Evolutionary conservation across 345 rosid species (phyloP), one percentile per base, ranked within the genome.

Genomic region (Lumnitzera racemosa): DNA sequence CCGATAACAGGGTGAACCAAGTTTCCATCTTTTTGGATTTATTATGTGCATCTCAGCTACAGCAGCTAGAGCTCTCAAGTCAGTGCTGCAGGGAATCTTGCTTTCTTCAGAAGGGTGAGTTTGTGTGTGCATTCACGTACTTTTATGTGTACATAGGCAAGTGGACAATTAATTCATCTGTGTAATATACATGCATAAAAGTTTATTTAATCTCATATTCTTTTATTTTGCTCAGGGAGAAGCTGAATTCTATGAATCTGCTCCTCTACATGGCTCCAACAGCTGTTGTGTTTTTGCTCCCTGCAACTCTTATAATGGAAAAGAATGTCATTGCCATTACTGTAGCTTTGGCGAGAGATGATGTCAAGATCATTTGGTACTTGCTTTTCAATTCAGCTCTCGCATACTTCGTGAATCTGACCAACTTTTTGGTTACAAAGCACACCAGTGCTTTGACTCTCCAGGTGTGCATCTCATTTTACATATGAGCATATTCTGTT

Each of bases 181-280:
- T 1, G 36, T 29, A 29, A 20, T 36, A 36, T 36, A 36, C 43
- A 36, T 36, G 43, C 7, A 36, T 36, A 5, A 36, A 36, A 36
- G 43, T 36, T 36, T 36, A 36, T 36, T 36, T 7, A 36, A 36
- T 9, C 11, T 9, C 43, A 36, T 36, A 9, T 36, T 36, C 43
- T 9, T 36, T 36, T 36, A 11, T 24, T 41, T 63, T 49, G 69
- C 77, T 15, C 64, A 95, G 99, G 88, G 99, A 95, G 82, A 95
- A 90, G 85, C 87, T 95, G 62, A 88, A 90, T 80, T 90, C 99
- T 24, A 90, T 95, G 98, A 95, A 95, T 69, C 90, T 95, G 14
- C 94, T 95, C 46, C 82, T 95, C 5, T 95, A 95, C 81, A 95
- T 95, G 99, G 96, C 98, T 69, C 99, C 99, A 1, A 77, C 90